These are phyloP conservation scores for Seiridium unicorne DNA, from an alignment of 2,329 filamentous ascomycete genomes.

Conservation along the genomic window DNA sequence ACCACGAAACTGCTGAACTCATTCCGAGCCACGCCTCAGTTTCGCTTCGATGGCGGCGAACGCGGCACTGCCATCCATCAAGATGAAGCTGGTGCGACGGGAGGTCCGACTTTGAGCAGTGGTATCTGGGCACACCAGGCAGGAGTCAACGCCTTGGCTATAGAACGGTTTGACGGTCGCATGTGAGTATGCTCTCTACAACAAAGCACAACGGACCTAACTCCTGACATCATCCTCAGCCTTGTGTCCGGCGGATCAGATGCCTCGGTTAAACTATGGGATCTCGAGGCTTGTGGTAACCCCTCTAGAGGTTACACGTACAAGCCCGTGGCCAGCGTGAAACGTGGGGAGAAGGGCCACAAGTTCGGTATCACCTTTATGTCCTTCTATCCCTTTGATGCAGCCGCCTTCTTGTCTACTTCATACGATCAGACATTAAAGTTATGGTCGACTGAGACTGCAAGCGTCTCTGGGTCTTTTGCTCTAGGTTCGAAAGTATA, in stretches of 20 bases:
- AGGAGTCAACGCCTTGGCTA: constrained; percentile 74
- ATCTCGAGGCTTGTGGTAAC: constrained; percentile 64
- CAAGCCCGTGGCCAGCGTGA: constrained; percentile 51
- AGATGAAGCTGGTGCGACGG: constrained; percentile 17
- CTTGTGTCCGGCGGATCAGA: constrained; percentile 85
- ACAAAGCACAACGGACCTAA: neutral
- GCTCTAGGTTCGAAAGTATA: constrained; percentile 68
- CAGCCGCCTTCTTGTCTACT: constrained; percentile 70
- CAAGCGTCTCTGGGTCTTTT: constrained; percentile 63
- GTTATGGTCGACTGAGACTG: constrained; percentile 66
- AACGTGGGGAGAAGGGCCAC: constrained; percentile 47
- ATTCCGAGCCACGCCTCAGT: constrained; percentile 64
- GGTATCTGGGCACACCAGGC: constrained; percentile 67
- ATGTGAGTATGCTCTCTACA: constrained; percentile 48
- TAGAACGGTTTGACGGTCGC: constrained; percentile 79
- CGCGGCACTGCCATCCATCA: constrained; percentile 29
- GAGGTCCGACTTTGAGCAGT: constrained; percentile 27
- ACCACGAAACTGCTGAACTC: constrained; percentile 65
- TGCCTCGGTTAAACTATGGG: constrained; percentile 82
- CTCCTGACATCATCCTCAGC: constrained; percentile 35
- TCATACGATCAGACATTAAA: constrained; percentile 79
- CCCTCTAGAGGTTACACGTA: constrained; percentile 46
- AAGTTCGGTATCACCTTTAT: constrained; percentile 74
- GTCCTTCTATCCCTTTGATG: constrained; percentile 77
- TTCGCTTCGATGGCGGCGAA: constrained; percentile 68